A percentile compares a stretch with the other conserved stretches of the same genome.
These are phyloP conservation scores for thale cress (Arabidopsis thaliana) DNA, from an alignment of 345 rosid genomes.

Conservation along the genomic window TAIR10.1 NC_003076.8:8059501-8060000, in stretches of 20 bases:
- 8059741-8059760: conserved; percentile 42
- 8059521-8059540: conserved; percentile 66
- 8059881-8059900: conserved; percentile 41
- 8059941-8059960: conserved; percentile 43
- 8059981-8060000: conserved; percentile 41
- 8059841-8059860: conserved; percentile 44
- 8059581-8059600: neutral
- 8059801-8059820: conserved; percentile 45
- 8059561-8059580: conserved; percentile 29
- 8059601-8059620: neutral
- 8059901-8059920: conserved; percentile 38
- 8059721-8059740: conserved; percentile 45
- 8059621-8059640: conserved; percentile 3
- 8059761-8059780: conserved; percentile 42
- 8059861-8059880: conserved; percentile 35
- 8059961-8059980: conserved; percentile 40
- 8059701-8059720: conserved; percentile 54
- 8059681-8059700: conserved; percentile 66
- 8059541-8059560: conserved; percentile 64
- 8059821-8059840: conserved; percentile 48
- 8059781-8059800: conserved; percentile 45
- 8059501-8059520: conserved; percentile 65
- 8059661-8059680: conserved; percentile 65
- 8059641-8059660: conserved; percentile 48
- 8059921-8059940: conserved; percentile 47